phyloP scores from a whole-genome alignment of 805 yeast species.

The Starmerella floricola region DNA sequence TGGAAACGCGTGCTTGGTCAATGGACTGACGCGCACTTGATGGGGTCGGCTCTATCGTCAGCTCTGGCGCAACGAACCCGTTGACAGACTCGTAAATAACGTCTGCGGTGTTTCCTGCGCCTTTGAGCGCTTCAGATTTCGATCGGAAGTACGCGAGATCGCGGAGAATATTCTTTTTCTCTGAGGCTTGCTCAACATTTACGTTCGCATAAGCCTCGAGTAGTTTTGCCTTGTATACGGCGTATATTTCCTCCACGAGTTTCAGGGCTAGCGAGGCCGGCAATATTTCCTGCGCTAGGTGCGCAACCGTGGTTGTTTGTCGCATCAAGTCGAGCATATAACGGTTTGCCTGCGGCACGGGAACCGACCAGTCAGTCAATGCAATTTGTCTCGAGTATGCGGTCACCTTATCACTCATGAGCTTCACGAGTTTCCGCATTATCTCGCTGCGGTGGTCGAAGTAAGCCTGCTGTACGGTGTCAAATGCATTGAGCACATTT shows the following conservation, averaged over 20 bases:
- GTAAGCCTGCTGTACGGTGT: conserved; percentile 33
- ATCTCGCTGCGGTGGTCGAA: conserved; percentile 54
- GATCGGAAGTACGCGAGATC: conserved; percentile 55
- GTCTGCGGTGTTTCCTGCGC: conserved; percentile 51
- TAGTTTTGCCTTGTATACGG: conserved; percentile 44
- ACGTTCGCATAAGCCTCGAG: conserved; percentile 41
- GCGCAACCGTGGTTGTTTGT: conserved; percentile 52
- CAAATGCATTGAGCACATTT: conserved; percentile 25
- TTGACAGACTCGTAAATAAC: conserved; percentile 51
- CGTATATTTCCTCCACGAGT: conserved; percentile 31
- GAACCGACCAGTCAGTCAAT: conserved; percentile 38
- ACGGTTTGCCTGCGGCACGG: conserved; percentile 37
- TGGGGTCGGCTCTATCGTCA: background rate
- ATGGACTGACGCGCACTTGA: background rate
- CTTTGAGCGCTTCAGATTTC: conserved; percentile 46
- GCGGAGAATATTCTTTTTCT: conserved; percentile 41
- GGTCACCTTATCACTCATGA: conserved; percentile 54
- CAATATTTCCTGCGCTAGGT: conserved; percentile 46
- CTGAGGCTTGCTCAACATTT: conserved; percentile 24
- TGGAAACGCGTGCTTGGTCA: background rate
- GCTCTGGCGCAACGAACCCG: conserved; percentile 28
- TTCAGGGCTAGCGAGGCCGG: conserved; percentile 28
- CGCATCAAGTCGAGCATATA: conserved; percentile 57
- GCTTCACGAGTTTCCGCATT: conserved; percentile 49
- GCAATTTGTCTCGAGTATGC: conserved; percentile 40